These are phyloP conservation scores for Paecilomyces formosus DNA, from an alignment of 2,329 filamentous ascomycete genomes.

Conservation along the genomic window DNA sequence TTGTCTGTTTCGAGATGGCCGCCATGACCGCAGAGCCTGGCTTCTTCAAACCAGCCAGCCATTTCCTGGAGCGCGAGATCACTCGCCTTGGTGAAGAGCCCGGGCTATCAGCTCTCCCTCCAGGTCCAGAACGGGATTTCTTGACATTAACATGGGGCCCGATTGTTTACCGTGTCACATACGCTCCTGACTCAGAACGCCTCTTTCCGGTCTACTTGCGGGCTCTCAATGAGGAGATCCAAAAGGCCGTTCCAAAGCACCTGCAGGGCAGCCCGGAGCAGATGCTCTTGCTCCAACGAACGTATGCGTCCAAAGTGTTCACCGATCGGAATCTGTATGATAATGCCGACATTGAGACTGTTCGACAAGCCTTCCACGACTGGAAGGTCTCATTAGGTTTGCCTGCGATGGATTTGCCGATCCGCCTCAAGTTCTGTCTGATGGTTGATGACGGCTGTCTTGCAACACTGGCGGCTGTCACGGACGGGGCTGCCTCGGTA, in stretches of 20 bases:
- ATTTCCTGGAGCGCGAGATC: slow-evolving; percentile 21
- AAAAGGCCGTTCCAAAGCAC: slow-evolving; percentile 9
- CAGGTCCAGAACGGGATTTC: slow-evolving; percentile 19
- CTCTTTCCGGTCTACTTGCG: slow-evolving; percentile 49
- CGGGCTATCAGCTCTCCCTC: slow-evolving; percentile 18
- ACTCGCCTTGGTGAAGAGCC: slow-evolving; percentile 16
- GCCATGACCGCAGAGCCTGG: neutral
- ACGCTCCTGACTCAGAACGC: slow-evolving; percentile 15
- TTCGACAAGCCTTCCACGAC: slow-evolving; percentile 19
- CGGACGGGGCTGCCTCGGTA: slow-evolving; percentile 8
- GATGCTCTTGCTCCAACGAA: slow-evolving; percentile 9
- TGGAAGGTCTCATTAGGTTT: slow-evolving; percentile 19
- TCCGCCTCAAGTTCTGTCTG: slow-evolving; percentile 17
- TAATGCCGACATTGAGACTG: slow-evolving; percentile 8
- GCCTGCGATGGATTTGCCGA: slow-evolving; percentile 17
- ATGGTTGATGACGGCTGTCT: slow-evolving; percentile 19
- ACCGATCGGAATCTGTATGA: slow-evolving; percentile 9
- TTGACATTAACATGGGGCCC: slow-evolving; percentile 22
- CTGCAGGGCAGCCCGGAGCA: slow-evolving; percentile 16
- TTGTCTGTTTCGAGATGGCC: neutral
- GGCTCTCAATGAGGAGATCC: slow-evolving; percentile 54
- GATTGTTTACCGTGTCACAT: slow-evolving; percentile 20
- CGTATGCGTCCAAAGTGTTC: slow-evolving; percentile 21
- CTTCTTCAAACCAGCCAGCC: slow-evolving; percentile 7
- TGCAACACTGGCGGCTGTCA: slow-evolving; percentile 8